These are phyloP conservation scores for Noccaea bulbosa DNA, from an alignment of 345 rosid genomes.

Conservation along the genomic window DNA sequence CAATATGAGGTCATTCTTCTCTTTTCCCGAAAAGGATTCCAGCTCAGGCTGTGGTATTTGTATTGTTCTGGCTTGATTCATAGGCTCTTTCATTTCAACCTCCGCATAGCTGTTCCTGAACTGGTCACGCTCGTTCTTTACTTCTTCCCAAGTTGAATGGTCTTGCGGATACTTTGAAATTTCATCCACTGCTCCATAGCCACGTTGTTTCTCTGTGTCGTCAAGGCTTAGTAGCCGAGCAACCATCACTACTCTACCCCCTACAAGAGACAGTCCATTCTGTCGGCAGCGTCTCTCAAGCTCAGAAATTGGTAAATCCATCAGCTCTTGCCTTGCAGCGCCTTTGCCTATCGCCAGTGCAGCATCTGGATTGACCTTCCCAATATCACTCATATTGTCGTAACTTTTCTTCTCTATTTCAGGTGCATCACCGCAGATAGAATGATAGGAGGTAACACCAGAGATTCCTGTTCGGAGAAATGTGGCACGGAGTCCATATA, in stretches of 20 bases:
- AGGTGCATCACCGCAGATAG: conserved; percentile 86
- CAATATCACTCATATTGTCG: conserved; percentile 55
- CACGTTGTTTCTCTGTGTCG: conserved; percentile 91
- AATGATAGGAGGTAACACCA: conserved; percentile 85
- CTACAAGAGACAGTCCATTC: conserved; percentile 94
- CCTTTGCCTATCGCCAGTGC: conserved; percentile 96
- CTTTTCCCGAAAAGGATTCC: conserved; percentile 65
- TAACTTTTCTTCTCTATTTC: conserved; percentile 70
- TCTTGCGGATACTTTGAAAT: conserved; percentile 64
- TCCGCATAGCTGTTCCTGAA: conserved; percentile 46
- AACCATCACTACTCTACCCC: conserved; percentile 99
- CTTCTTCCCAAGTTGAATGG: conserved; percentile 61
- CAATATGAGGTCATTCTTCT: conserved; percentile 75
- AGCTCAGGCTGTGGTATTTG: conserved; percentile 71
- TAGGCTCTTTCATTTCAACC: conserved; percentile 54
- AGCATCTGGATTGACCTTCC: conserved; percentile 71
- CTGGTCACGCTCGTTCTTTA: conserved; percentile 53
- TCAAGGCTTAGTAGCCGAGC: conserved; percentile 87
- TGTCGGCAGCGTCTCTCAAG: conserved; percentile 97
- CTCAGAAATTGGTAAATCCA: conserved; percentile 88
- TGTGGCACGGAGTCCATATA: conserved; percentile 90
- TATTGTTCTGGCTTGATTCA: conserved; percentile 48
- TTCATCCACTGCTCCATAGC: conserved; percentile 78
- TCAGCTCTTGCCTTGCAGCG: conserved; percentile 86
- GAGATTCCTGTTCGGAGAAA: conserved; percentile 89